Base-by-base conservation (phyloP, 2,329 filamentous ascomycete species). In the Capronia americana region DNA sequence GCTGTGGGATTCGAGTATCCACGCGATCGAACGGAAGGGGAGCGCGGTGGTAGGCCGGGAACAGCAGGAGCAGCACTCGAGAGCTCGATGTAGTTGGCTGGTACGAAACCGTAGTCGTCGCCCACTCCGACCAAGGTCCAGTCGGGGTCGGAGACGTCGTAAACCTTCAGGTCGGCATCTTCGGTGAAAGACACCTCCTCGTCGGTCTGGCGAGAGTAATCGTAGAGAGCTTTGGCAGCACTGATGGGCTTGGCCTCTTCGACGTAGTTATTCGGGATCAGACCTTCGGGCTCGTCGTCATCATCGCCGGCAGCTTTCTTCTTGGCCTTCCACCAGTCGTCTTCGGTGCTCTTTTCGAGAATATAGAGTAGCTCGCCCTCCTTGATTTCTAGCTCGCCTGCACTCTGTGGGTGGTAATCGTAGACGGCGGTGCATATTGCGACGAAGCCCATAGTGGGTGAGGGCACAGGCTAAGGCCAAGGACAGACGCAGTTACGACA, bases 131-230 rank as follows among this genome's bases (percentile, higher is more conserved):
- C 94, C 57, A 99, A 83, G 69, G 95, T 97, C 95, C 95, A 99
- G 79, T 99, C 95, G 14, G 92, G 92, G 78, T 99, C 95, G 4
- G 92, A 90, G 10, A 86, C 89, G 78, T 99, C 95, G 80, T 92
- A 98, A 56, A 99, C 91, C 67, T 91, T 84, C 57, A 99, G 85
- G 53, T 87, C 80, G 48, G 90, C 89, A 76, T 97, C 93, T 81
- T 99, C 95, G 57, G 92, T 87, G 77, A 99, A 98, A 26, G 94
- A 98, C 10, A 99, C 84, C 80, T 99, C 95, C 79, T 99, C 95
- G 76, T 99, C 95, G 26, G 95, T 99, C 81, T 99, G 95, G 73
- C 94, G 88, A 58, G 92, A 92, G 78, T 99, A 99, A 78, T 99
- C 95, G 82, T 94, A 99, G n/a, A 98, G 86, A n/a, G 95, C 92